Percentiles rank a stretch among this genome's conserved stretches.
phyloP scores from a whole-genome alignment of 345 rosid genomes.

The Physaria fendleri region DNA sequence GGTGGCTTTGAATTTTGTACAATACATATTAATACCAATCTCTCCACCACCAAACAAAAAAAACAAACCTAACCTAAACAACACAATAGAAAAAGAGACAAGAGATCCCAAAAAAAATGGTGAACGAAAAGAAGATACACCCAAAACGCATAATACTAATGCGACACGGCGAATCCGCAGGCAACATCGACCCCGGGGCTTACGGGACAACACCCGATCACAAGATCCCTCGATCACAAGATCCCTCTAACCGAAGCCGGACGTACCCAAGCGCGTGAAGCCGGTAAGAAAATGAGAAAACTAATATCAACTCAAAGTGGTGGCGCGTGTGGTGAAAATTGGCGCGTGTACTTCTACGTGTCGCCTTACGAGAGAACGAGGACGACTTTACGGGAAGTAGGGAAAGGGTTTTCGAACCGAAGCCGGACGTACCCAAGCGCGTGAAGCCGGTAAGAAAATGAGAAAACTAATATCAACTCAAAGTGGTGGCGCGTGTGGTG shows the following conservation, averaged over 20 bases:
- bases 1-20: conserved; percentile 15
- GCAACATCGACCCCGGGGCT: conserved; percentile 72
- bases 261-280: conserved; percentile 47
- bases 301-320: conserved; percentile 30
- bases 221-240: conserved; percentile 81
- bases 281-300: conserved; percentile 42
- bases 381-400: conserved; percentile 79
- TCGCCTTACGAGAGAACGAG: conserved; percentile 87
- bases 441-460: conserved; percentile 46
- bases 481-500: background rate
- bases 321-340: conserved; percentile 20
- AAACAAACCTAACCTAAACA: background rate
- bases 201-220: conserved; percentile 83
- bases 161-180: conserved; percentile 93
- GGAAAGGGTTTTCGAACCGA: too few relatives aligned
- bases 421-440: conserved; percentile 53
- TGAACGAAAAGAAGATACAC: conserved; percentile 23
- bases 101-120: background rate
- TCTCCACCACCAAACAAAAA: conserved; percentile 11
- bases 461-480: conserved; percentile 33
- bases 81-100: background rate
- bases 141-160: conserved; percentile 86
- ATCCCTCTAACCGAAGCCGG: conserved; percentile 66
- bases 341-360: conserved; percentile 87
- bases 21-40: background rate